phyloP scores from a whole-genome alignment of 2,329 filamentous ascomycete species.

The Penicillium fuscoglaucum region DNA sequence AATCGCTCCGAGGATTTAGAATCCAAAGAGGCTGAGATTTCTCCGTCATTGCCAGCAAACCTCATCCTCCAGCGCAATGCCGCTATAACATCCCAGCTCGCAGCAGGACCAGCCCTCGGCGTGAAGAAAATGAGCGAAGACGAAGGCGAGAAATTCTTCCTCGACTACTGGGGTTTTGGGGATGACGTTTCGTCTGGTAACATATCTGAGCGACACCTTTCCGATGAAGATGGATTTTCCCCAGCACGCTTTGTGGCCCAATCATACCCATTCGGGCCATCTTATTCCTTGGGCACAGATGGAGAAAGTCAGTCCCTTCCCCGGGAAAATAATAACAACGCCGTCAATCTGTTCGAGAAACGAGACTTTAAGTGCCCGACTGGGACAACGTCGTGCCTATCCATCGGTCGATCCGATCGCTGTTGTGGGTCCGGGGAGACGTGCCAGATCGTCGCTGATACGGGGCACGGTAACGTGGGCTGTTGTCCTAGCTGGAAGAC shows the following conservation, averaged over 20 bases:
- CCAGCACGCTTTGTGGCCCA: constrained; percentile 12
- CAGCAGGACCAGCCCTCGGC: constrained; percentile 27
- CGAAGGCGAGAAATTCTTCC: constrained; percentile 51
- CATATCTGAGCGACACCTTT: constrained; percentile 9
- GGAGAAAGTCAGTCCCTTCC: too few relatives aligned
- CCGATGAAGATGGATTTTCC: constrained; percentile 1
- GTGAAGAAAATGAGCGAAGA: constrained; percentile 49
- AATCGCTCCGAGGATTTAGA: neutral
- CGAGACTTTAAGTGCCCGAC: constrained; percentile 59
- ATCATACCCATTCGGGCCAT: constrained; percentile 14
- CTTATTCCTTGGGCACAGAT: neutral
- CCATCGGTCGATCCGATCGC: constrained; percentile 57
- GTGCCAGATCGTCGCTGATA: constrained; percentile 56
- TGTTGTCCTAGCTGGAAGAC: constrained; percentile 58
- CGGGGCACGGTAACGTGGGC: constrained; percentile 57
- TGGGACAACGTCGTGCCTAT: constrained; percentile 55
- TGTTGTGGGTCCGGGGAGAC: constrained; percentile 57
- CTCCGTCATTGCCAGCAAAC: neutral
- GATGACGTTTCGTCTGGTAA: constrained; percentile 11
- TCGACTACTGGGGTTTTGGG: constrained; percentile 47
- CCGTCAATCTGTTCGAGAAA: constrained; percentile 1
- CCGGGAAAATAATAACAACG: neutral
- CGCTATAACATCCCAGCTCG: constrained; percentile 33
- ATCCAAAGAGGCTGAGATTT: neutral
- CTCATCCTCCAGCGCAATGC: constrained; percentile 26